Base-by-base conservation (phyloP, 1,284 basidiomycete genomes). In the Pisolithus thermaeus region DNA sequence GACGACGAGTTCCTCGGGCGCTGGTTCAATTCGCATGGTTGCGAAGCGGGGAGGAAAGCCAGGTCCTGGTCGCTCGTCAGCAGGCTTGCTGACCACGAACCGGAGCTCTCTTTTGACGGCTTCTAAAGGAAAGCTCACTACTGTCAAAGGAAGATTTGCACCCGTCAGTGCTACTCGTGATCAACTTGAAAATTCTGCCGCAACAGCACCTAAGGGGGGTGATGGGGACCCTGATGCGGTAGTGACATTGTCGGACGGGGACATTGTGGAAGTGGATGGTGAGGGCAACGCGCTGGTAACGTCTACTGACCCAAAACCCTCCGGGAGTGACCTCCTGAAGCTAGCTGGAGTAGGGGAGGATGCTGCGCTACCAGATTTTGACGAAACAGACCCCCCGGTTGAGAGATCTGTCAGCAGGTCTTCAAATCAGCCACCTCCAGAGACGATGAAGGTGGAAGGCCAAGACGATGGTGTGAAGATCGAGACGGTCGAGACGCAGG, bases 281-380 rank as follows among this genome's bases (percentile, higher is more conserved):
- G 55, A 43, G 30, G 40, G 46, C 35, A 54, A 53, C 32, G 46
- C 38, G 16, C 39, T 27, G n/a, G 48, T 37, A 27, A 32, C 44
- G 3, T 45, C 52, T 38, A 18, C 48, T 4, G 46, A 8, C 9
- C 38, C 32, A 41, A 51, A 58, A 40, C 74, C 73, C 0, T 71
- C 75, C 8, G 72, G 70, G 35, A 62, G 69, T 30, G 76, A 83
- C 54, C 64, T 81, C 30, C 64, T 81, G 42, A 58, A 71, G 47
- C 55, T 78, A 41, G 77, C 77, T 18, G 79, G 78, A 12, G 58
- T 75, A 16, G 61, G 71, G 12, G 52, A 64, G 25, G 71, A 67
- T 38, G 67, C 58, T 25, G 61, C 57, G 2, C 71, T 84, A 25
- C 69, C 76, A 8, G 80, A 82, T 57, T 85, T 78, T 56, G 80